Evolutionary conservation across 2,329 filamentous ascomycete species (phyloP).

Genomic region (Colletotrichum sp.): DNA sequence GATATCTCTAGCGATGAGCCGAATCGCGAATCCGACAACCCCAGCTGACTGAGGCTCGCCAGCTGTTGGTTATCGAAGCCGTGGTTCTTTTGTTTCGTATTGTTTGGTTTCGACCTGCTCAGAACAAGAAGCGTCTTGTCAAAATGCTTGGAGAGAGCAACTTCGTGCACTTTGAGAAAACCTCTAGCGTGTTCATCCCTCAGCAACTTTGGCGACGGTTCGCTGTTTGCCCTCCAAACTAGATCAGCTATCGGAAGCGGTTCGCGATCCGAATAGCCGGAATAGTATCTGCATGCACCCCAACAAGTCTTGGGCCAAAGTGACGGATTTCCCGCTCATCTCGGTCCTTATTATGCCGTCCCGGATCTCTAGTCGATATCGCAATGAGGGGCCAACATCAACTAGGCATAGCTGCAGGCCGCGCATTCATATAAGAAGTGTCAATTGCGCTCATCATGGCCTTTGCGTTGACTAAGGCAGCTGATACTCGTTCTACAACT

Average conservation of each 20-base stretch:
- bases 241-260: neutral
- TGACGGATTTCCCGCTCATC: neutral
- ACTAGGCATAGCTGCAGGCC: neutral
- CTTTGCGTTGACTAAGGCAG: neutral
- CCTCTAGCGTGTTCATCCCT: neutral
- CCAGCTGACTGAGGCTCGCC: neutral
- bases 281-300: neutral
- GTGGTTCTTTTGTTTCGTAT: neutral
- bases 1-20: neutral
- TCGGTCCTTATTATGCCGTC: slow-evolving; percentile 14
- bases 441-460: neutral
- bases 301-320: neutral
- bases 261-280: slow-evolving; percentile 5
- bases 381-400: slow-evolving; percentile 4
- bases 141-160: neutral
- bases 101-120: neutral
- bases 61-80: neutral
- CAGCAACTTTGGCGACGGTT: neutral
- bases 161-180: neutral
- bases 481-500: neutral
- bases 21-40: neutral
- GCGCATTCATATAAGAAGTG: neutral
- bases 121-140: neutral
- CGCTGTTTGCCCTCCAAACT: neutral
- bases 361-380: neutral